Base-by-base conservation (phyloP, 1,284 basidiomycete genomes). In the Fistulina hepatica region DNA sequence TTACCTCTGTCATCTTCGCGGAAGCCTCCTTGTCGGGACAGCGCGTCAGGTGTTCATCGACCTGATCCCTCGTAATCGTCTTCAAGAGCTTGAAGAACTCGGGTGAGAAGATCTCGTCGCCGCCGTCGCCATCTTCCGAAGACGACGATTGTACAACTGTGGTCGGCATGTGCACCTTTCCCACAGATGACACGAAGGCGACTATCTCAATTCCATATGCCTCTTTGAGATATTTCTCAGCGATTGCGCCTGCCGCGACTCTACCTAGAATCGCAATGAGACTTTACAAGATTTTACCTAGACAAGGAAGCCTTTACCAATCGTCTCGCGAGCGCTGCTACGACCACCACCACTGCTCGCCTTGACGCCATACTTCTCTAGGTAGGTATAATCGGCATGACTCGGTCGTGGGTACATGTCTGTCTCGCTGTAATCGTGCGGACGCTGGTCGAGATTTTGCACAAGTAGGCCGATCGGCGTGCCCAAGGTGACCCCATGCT, bases 331-430 rank as follows among this genome's bases (percentile, higher is more conserved):
- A 13, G 95, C 95, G 52, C 82, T 88, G 52, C 86, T 90, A 19
- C 95, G 71, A 2, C 95, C 95, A 28, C 95, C 95, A 28, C 95
- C 95, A 43, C 83, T 90, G 67, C 86, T 92, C 1, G 95, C 94
- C 66, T 98, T 98, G 58, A 98, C 63, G 22, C 90, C 91, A 59
- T 98, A 99, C 57, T 99, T 99, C 52, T 92, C 81, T 38, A 98
- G 77, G 63, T 99, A 99, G 21, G 95, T 98, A 62, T 86, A 97
- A 60, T 99, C 95, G 36, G 95, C 95, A 56, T 99, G 95, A 49
- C 85, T 91, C 13, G 95, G 95, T 21, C 95, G 81, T 26, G 95
- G 95, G 67, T 91, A 98, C 41, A 92, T 68, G 57, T 98, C 94
- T 1, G 94, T 98, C 66, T 97, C 95, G 50, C 91, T 83, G 65